Percentiles rank a stretch among this genome's conserved stretches.
These are phyloP conservation scores for Vitis hybrid DNA, from an alignment of 177 flowering plant genomes.

Conservation along the genomic window DNA sequence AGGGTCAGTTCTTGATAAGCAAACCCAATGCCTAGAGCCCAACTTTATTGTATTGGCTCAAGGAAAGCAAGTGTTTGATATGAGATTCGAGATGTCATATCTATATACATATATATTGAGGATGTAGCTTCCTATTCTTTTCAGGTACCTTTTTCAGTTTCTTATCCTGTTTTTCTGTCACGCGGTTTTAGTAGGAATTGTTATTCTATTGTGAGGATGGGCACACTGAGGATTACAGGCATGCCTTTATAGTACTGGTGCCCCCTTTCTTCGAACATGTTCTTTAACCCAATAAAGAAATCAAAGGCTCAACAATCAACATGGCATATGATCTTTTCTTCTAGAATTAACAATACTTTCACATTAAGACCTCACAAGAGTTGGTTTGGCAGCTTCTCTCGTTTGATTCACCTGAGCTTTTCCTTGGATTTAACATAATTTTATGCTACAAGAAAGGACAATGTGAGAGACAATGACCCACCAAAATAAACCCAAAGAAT, in stretches of 20 bases:
- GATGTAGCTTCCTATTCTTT: conserved; percentile 19
- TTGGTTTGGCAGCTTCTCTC: too few relatives aligned
- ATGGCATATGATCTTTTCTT: too few relatives aligned
- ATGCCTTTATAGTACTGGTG: too few relatives aligned
- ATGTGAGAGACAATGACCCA: conserved; percentile 4
- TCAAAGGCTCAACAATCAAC: too few relatives aligned
- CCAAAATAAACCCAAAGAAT: conserved; percentile 4
- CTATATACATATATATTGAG: conserved; percentile 10
- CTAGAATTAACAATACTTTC: too few relatives aligned
- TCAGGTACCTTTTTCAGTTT: conserved; percentile 8
- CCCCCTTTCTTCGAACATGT: too few relatives aligned
- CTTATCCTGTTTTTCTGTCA: background rate
- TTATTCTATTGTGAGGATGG: too few relatives aligned
- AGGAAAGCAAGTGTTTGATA: conserved; percentile 10
- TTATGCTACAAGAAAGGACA: conserved; percentile 4
- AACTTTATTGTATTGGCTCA: conserved; percentile 4
- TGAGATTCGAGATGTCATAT: conserved; percentile 3
- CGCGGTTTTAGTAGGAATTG: background rate
- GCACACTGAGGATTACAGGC: too few relatives aligned
- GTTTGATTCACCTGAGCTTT: too few relatives aligned
- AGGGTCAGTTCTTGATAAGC: conserved; percentile 5
- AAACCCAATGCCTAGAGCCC: conserved; percentile 5
- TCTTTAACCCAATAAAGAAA: too few relatives aligned
- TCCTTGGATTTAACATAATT: background rate
- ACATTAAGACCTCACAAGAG: too few relatives aligned